phyloP scores from a whole-genome alignment of 164 flowering plant species.

The Cinnamomum micranthum region DNA sequence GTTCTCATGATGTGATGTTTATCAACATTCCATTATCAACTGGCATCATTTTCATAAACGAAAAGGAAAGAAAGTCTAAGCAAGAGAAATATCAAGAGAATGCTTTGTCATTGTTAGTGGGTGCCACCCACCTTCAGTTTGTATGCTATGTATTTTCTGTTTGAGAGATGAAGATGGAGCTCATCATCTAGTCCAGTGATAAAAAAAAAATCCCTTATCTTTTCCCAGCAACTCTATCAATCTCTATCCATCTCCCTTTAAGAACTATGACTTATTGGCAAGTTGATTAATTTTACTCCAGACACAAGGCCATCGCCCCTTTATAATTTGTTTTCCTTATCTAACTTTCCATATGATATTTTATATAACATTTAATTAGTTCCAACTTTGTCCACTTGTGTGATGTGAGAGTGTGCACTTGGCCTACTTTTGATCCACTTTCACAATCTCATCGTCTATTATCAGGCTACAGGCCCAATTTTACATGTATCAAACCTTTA shows the following conservation, averaged over 20 bases:
- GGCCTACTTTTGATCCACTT: too few relatives aligned
- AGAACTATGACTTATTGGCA: too few relatives aligned
- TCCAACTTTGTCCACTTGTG: too few relatives aligned
- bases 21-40: background rate
- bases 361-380: too few relatives aligned
- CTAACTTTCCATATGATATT: too few relatives aligned
- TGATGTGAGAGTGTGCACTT: too few relatives aligned
- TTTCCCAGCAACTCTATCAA: background rate
- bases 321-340: too few relatives aligned
- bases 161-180: background rate
- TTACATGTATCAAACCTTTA: too few relatives aligned
- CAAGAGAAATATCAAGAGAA: background rate
- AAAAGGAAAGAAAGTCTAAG: background rate
- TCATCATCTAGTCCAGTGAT: background rate
- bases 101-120: background rate
- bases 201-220: background rate
- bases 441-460: too few relatives aligned
- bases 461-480: too few relatives aligned
- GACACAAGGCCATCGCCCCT: too few relatives aligned
- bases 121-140: background rate
- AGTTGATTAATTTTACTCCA: too few relatives aligned
- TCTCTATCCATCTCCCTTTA: background rate
- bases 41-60: background rate
- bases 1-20: background rate
- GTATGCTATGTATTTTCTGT: background rate